Conservation (phyloP, 2,329 filamentous ascomycete species). For the Pseudocercospora fijiensis region DNA sequence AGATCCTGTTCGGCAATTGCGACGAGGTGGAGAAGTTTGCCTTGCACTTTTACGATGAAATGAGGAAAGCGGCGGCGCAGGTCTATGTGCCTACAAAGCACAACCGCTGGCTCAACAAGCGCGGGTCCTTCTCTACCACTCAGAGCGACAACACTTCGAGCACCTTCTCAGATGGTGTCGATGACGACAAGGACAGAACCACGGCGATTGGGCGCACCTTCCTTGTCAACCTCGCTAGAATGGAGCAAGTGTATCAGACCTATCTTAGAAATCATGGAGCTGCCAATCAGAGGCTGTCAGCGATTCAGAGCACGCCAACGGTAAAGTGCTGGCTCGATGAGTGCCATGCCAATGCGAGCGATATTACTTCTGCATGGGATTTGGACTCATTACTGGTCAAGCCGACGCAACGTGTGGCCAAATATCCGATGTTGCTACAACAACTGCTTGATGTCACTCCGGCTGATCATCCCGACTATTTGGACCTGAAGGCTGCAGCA, state of each 20-base stretch:
- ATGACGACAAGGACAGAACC: conserved; percentile 57
- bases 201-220: conserved; percentile 63
- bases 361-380: conserved; percentile 92
- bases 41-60: conserved; percentile 70
- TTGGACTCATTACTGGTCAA: conserved; percentile 95
- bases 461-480: conserved; percentile 76
- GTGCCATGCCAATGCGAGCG: conserved; percentile 87
- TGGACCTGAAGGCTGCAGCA: conserved; percentile 67
- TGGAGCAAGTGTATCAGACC: conserved; percentile 65
- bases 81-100: conserved; percentile 70
- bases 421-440: conserved; percentile 84
- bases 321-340: conserved; percentile 82
- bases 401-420: conserved; percentile 89
- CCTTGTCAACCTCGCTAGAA: conserved; percentile 53
- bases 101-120: conserved; percentile 55
- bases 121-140: conserved; percentile 49
- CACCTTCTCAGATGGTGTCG: conserved; percentile 36
- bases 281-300: conserved; percentile 61
- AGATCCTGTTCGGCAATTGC: conserved; percentile 87
- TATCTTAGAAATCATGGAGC: conserved; percentile 66
- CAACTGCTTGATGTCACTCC: conserved; percentile 79
- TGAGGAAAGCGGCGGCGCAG: conserved; percentile 76
- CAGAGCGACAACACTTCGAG: conserved; percentile 41
- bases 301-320: conserved; percentile 58
- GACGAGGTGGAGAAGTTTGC: conserved; percentile 89